phyloP scores from a whole-genome alignment of 2,329 filamentous ascomycete genomes.

The Zasmidium angulare region DNA sequence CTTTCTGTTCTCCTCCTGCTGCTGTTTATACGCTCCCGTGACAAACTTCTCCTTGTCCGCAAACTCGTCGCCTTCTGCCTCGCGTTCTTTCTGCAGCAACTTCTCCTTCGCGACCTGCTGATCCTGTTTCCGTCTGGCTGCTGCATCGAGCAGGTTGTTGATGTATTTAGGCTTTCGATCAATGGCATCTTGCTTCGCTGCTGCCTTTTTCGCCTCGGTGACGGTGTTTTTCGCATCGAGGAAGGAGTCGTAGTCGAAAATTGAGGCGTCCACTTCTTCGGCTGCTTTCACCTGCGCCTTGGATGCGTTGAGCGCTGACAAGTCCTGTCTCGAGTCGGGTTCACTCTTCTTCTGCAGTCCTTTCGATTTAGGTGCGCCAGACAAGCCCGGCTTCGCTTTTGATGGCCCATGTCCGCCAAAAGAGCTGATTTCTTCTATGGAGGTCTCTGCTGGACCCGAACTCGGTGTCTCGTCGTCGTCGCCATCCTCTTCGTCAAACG shows the following conservation, averaged over 20 bases:
- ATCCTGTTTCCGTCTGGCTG: conserved; percentile 75
- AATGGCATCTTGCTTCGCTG: conserved; percentile 53
- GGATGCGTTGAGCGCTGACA: conserved; percentile 58
- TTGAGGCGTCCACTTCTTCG: conserved; percentile 65
- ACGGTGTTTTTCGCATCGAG: conserved; percentile 71
- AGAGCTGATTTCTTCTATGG: conserved; percentile 56
- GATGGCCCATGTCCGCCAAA: conserved; percentile 48
- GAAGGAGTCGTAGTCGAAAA: conserved; percentile 83
- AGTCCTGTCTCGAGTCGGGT: conserved; percentile 51
- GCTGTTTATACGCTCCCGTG: conserved; percentile 76
- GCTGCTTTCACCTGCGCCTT: conserved; percentile 65
- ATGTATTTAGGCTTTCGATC: conserved; percentile 77
- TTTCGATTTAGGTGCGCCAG: conserved; percentile 31
- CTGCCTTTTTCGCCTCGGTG: conserved; percentile 56
- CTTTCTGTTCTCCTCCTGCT: conserved; percentile 71
- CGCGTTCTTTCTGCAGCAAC: conserved; percentile 72
- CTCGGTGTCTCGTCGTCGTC: conserved; percentile 23
- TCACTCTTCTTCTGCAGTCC: conserved; percentile 45
- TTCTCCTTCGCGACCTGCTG: conserved; percentile 77
- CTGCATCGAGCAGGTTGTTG: conserved; percentile 69
- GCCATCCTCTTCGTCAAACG: conserved; percentile 32
- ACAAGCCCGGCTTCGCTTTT: conserved; percentile 33
- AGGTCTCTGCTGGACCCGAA: conserved; percentile 36
- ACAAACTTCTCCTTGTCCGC: conserved; percentile 84
- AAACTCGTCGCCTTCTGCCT: conserved; percentile 77